phyloP scores from a whole-genome alignment of 2,329 filamentous ascomycete species.

The Colletotrichum sp. region DNA sequence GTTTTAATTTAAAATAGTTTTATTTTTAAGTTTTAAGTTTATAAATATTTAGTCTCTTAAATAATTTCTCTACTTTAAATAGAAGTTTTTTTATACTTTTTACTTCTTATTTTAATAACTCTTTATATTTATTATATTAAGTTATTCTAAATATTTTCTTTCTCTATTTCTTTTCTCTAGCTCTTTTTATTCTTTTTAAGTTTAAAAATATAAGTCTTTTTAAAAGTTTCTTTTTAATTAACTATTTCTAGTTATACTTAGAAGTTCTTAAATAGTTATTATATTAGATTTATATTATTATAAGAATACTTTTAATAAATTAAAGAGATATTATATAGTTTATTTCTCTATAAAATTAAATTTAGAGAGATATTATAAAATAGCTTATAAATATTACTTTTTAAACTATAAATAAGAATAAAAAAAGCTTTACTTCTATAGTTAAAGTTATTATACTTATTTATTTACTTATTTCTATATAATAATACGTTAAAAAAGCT shows the following conservation, averaged over 20 bases:
- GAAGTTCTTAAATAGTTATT: not conserved
- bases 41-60: not conserved
- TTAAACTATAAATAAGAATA: too few relatives aligned
- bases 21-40: not conserved
- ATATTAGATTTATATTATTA: not conserved
- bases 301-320: not conserved
- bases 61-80: not conserved
- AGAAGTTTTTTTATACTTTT: not conserved
- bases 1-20: not conserved
- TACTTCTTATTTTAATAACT: not conserved
- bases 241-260: not conserved
- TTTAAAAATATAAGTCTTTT: not conserved
- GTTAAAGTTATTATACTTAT: too few relatives aligned
- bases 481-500: too few relatives aligned
- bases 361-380: not conserved
- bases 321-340: too few relatives aligned
- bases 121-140: not conserved
- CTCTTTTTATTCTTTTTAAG: not conserved
- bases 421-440: too few relatives aligned
- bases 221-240: not conserved
- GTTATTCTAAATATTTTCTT: not conserved
- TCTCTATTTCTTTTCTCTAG: not conserved
- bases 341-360: too few relatives aligned
- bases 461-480: too few relatives aligned
- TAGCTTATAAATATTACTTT: not conserved